Conservation (phyloP, 1,139 yeast species). For the Hyphopichia burtonii region DNA sequence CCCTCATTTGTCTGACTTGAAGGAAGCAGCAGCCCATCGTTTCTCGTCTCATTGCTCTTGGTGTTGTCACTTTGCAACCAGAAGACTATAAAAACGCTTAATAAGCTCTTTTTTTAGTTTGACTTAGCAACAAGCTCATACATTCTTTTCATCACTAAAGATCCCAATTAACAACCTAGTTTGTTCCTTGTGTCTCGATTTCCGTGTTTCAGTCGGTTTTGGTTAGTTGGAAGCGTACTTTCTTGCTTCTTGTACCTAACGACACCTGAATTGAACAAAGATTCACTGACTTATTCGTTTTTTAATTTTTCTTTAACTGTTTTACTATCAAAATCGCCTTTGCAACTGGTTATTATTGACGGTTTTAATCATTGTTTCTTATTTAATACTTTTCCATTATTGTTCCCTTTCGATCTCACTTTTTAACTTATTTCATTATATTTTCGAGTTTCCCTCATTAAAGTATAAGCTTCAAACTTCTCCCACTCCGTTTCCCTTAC, state of each 20-base stretch:
- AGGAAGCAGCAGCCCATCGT: no score
- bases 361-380: constrained; percentile 1
- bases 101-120: not conserved
- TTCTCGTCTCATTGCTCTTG: not conserved
- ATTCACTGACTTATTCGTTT: not conserved
- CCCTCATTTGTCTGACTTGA: not conserved
- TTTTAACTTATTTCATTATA: not conserved
- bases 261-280: not conserved
- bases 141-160: not conserved
- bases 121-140: not conserved
- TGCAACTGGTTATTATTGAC: not conserved
- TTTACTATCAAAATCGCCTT: not conserved
- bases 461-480: not conserved
- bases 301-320: not conserved
- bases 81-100: not conserved
- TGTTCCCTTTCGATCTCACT: not conserved
- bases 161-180: not conserved
- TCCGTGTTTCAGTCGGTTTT: not conserved
- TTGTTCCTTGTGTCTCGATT: not conserved
- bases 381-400: not conserved
- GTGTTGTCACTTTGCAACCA: not conserved
- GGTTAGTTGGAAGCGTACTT: no score
- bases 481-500: not conserved
- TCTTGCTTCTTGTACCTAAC: not conserved
- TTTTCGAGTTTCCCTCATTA: not conserved